phyloP scores from a whole-genome alignment of 352 stramenopile species.

The Phytophthora tubulina region DNA sequence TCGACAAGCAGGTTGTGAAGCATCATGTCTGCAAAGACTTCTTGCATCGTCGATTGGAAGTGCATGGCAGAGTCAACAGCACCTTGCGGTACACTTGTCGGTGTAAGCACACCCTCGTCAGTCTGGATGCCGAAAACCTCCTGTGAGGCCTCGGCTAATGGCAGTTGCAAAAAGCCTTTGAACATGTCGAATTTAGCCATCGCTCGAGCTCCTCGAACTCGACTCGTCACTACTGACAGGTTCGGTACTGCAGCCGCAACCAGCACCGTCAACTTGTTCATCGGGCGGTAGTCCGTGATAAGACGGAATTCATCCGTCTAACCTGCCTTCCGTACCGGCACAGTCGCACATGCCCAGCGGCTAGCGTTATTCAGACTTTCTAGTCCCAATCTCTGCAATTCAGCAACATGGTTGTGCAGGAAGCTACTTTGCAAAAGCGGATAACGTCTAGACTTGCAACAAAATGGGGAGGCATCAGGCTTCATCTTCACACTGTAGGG shows the following conservation, averaged over 20 bases:
- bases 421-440: slow-evolving; percentile 10
- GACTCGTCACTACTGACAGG: slow-evolving; percentile 19
- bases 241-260: slow-evolving; percentile 24
- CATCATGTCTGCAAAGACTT: too few species aligned
- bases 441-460: slow-evolving; percentile 8
- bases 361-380: slow-evolving; percentile 10
- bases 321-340: slow-evolving; percentile 2
- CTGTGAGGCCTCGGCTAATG: slow-evolving; percentile 17
- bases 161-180: slow-evolving; percentile 39
- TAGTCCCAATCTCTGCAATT: slow-evolving; percentile 5
- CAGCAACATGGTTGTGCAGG: neutral
- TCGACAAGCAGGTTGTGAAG: too few species aligned
- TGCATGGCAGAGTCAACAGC: too few species aligned
- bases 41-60: too few species aligned
- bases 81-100: too few species aligned
- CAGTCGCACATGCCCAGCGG: slow-evolving; percentile 11
- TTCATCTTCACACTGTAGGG: neutral
- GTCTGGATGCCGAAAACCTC: slow-evolving; percentile 35
- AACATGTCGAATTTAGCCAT: slow-evolving; percentile 33
- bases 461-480: neutral
- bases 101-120: slow-evolving; percentile 20
- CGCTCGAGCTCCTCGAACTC: slow-evolving; percentile 1
- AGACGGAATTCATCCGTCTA: slow-evolving; percentile 2
- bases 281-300: slow-evolving; percentile 2
- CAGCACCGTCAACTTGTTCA: neutral